A percentile compares a stretch with the other conserved stretches of the same genome.
phyloP scores from a whole-genome alignment of 108 stramenopile species.

The Poteriospumella lacustris region DNA sequence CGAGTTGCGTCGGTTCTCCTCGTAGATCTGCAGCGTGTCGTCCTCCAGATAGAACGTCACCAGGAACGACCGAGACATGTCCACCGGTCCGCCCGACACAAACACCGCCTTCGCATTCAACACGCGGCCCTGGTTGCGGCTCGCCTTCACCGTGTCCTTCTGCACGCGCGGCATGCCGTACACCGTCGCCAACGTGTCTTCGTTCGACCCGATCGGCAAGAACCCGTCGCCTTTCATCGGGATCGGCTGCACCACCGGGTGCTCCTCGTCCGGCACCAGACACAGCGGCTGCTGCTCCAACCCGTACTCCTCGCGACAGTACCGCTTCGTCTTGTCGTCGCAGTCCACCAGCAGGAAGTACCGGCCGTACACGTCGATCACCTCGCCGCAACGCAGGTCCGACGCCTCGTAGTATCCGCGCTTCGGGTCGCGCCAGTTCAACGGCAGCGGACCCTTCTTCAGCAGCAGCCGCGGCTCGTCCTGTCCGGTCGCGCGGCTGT shows the following conservation, averaged over 20 bases:
- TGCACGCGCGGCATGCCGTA: not conserved
- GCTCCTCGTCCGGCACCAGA: not conserved
- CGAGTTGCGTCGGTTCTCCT: not conserved
- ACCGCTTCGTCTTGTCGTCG: not conserved
- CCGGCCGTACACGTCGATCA: constrained; percentile 22
- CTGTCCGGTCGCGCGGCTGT: not conserved
- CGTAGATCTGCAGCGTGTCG: constrained; percentile 21
- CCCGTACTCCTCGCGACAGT: not conserved
- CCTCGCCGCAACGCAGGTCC: constrained; percentile 12
- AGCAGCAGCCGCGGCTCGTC: constrained; percentile 1
- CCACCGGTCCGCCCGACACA: not conserved
- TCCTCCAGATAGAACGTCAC: constrained; percentile 19
- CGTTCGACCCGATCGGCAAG: constrained; percentile 9
- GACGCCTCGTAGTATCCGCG: not conserved
- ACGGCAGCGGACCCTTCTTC: constrained; percentile 2
- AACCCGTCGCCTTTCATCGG: constrained; percentile 18
- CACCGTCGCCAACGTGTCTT: constrained; percentile 15
- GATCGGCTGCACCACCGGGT: constrained; percentile 1
- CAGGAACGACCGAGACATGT: constrained; percentile 10
- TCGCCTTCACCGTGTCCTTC: not conserved
- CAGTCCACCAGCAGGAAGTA: constrained; percentile 11
- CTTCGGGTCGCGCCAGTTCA: constrained; percentile 14
- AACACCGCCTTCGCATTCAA: not conserved
- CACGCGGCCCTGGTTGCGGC: not conserved
- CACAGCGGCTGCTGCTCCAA: not conserved